Evolutionary conservation across 352 stramenopile genomes (phyloP).

Genomic region (Thalassiosira tumida): DNA sequence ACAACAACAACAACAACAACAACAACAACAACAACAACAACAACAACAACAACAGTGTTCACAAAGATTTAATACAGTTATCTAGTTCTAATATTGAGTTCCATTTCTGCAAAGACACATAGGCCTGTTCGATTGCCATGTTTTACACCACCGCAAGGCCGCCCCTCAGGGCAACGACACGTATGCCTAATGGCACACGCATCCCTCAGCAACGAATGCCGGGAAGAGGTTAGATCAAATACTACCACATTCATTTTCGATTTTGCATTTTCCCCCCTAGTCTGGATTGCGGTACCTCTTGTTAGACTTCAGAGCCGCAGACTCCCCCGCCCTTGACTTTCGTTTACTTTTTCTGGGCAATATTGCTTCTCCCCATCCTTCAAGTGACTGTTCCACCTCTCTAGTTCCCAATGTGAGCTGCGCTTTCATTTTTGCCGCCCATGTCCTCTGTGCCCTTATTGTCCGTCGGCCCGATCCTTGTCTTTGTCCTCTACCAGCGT

Average conservation of each 20-base stretch:
- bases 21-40: not conserved
- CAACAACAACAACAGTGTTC: not conserved
- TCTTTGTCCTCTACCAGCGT: not conserved
- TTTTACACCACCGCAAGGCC: conserved; percentile 39
- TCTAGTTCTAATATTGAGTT: not conserved
- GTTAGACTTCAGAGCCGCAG: not conserved
- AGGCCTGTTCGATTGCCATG: conserved; percentile 42
- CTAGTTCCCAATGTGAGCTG: not conserved
- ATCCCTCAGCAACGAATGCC: conserved; percentile 11
- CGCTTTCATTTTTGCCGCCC: not conserved
- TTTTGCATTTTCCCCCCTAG: not conserved
- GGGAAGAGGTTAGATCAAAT: conserved; percentile 9
- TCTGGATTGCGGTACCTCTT: conserved; percentile 5
- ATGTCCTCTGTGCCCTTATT: not conserved
- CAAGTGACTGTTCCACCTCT: not conserved
- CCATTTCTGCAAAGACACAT: conserved; percentile 4
- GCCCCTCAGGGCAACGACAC: not conserved
- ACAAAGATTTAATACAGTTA: conserved; percentile 1
- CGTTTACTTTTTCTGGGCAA: not conserved
- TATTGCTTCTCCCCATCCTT: conserved; percentile 1
- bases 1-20: not conserved
- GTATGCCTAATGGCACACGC: not conserved
- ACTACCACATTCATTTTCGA: not conserved
- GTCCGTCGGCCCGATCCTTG: not conserved
- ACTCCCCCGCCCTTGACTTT: conserved; percentile 5